Conservation (phyloP, 106 monocot genomes). For the Allium fistulosum region DNA sequence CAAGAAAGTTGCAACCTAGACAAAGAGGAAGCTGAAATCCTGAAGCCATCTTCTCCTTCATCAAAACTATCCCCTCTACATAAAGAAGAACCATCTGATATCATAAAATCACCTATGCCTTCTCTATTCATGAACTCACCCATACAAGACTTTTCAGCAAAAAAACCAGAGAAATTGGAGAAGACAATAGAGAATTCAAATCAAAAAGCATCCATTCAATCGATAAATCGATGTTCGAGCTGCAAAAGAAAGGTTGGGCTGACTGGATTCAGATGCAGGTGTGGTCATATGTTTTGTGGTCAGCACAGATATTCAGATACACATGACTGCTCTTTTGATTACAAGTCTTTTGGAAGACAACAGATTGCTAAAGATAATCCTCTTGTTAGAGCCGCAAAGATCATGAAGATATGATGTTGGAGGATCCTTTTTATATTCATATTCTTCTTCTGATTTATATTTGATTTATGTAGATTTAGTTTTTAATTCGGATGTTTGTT, state of each 20-base stretch:
- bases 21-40: slow-evolving; percentile 52
- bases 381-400: slow-evolving; percentile 34
- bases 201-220: slow-evolving; percentile 1
- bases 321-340: slow-evolving; percentile 57
- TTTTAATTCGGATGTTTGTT: too few relatives aligned
- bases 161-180: slow-evolving; percentile 1
- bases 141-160: slow-evolving; percentile 9
- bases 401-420: slow-evolving; percentile 37
- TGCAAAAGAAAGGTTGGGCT: slow-evolving; percentile 40
- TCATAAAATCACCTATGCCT: slow-evolving; percentile 4
- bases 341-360: slow-evolving; percentile 48
- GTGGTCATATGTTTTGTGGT: slow-evolving; percentile 47
- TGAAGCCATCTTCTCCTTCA: slow-evolving; percentile 27
- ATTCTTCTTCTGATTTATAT: neutral
- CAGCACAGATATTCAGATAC: slow-evolving; percentile 39
- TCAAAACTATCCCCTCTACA: slow-evolving; percentile 8
- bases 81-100: neutral
- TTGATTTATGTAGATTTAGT: neutral
- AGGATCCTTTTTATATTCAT: neutral
- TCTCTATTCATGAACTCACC: neutral
- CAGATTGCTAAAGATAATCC: slow-evolving; percentile 61
- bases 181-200: neutral
- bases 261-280: slow-evolving; percentile 35
- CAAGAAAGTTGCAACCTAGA: slow-evolving; percentile 52
- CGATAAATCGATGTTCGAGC: slow-evolving; percentile 26